Evolutionary conservation across 495 filamentous ascomycete species (phyloP).

Genomic region (Neurospora sp.): DNA sequence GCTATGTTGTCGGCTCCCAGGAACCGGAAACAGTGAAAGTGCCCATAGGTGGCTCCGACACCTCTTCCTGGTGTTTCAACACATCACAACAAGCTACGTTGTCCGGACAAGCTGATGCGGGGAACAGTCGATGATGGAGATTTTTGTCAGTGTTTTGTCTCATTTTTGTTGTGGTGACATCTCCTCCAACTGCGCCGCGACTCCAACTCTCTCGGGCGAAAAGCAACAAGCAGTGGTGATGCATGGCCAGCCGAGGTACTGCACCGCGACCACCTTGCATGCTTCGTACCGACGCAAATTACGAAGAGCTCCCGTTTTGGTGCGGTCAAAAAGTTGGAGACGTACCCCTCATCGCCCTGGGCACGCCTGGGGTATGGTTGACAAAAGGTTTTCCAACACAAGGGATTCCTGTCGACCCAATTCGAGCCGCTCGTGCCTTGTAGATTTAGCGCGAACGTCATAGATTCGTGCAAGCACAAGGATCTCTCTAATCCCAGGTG

Average conservation of each 20-base stretch:
- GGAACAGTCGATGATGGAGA: neutral
- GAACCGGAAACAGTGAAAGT: neutral
- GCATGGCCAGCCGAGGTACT: neutral
- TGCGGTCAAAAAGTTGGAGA: neutral
- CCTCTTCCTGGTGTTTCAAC: neutral
- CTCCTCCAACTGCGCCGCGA: neutral
- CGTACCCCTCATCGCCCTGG: neutral
- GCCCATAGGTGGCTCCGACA: neutral
- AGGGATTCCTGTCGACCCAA: neutral
- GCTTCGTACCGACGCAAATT: neutral
- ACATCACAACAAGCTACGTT: neutral
- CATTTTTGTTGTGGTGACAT: neutral
- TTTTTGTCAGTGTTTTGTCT: neutral
- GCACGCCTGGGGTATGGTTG: neutral
- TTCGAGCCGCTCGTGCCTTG: neutral
- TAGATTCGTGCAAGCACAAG: neutral
- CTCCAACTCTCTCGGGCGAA: neutral
- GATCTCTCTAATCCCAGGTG: neutral
- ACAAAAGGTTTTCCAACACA: neutral
- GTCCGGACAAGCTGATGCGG: neutral
- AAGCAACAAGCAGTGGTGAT: neutral
- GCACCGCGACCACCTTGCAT: neutral
- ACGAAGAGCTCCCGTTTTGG: neutral
- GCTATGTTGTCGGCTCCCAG: neutral
- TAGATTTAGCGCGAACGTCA: neutral